phyloP scores from a whole-genome alignment of 208 protist species.

The Paratrypanosoma confusum region DNA sequence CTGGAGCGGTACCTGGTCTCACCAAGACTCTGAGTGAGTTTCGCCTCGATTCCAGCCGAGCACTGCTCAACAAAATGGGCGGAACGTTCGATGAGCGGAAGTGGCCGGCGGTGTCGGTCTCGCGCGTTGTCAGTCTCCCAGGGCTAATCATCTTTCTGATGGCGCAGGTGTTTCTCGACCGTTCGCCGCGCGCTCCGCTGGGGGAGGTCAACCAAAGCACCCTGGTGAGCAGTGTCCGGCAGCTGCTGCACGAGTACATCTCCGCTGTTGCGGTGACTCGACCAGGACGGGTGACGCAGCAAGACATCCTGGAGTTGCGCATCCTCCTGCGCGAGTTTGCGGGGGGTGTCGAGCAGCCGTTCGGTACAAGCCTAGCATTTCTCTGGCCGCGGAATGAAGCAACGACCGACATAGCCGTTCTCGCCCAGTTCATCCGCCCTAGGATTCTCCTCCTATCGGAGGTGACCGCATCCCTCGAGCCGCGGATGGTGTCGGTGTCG shows the following conservation, averaged over 20 bases:
- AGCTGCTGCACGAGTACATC: conserved; percentile 83
- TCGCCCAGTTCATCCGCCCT: conserved; percentile 83
- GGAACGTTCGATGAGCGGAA: conserved; percentile 57
- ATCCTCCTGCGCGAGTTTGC: conserved; percentile 78
- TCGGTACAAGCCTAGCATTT: conserved; percentile 70
- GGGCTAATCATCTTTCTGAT: conserved; percentile 78
- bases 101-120: conserved; percentile 53
- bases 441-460: conserved; percentile 60
- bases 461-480: conserved; percentile 11
- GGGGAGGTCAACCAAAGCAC: conserved; percentile 33
- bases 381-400: conserved; percentile 75
- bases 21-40: conserved; percentile 51
- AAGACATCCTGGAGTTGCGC: conserved; percentile 68
- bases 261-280: conserved; percentile 56
- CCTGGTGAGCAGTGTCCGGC: conserved; percentile 51
- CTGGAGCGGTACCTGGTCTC: not conserved
- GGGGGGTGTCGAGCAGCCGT: conserved; percentile 74
- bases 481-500: not conserved
- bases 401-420: conserved; percentile 69
- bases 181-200: conserved; percentile 24
- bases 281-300: conserved; percentile 47
- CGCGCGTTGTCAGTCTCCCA: conserved; percentile 64
- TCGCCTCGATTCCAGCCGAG: conserved; percentile 68
- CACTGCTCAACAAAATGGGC: conserved; percentile 75
- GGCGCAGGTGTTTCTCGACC: conserved; percentile 71